A percentile compares a stretch with the other conserved stretches of the same genome.
phyloP scores from a whole-genome alignment of 2,329 filamentous ascomycete species.

The Periconia sp. region DNA sequence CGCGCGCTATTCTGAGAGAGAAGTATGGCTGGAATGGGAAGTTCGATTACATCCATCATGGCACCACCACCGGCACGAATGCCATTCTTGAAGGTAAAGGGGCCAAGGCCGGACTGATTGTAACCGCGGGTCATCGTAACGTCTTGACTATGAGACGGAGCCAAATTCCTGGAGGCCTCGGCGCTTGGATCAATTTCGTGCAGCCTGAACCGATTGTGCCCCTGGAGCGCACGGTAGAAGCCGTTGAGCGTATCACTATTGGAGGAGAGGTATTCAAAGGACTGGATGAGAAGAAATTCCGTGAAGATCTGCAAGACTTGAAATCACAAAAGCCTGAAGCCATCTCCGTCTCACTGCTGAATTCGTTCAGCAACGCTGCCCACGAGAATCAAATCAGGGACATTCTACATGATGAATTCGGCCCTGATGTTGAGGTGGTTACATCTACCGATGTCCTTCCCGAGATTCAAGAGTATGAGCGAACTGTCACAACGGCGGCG shows the following conservation, averaged over 20 bases:
- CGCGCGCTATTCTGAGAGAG: constrained; percentile 42
- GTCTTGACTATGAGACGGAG: constrained; percentile 50
- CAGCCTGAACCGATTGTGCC: constrained; percentile 54
- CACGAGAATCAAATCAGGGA: constrained; percentile 47
- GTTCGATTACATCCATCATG: constrained; percentile 54
- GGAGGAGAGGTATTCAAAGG: constrained; percentile 44
- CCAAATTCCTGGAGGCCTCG: constrained; percentile 55
- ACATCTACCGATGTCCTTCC: constrained; percentile 51
- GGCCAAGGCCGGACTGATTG: constrained; percentile 50
- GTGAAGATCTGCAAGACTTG: constrained; percentile 42
- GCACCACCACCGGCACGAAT: constrained; percentile 54
- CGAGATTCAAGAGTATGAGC: constrained; percentile 54
- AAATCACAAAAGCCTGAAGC: constrained; percentile 48
- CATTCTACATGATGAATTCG: constrained; percentile 48
- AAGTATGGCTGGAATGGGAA: constrained; percentile 47
- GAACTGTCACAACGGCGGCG: constrained; percentile 51
- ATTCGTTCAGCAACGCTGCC: constrained; percentile 49
- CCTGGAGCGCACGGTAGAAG: constrained; percentile 51
- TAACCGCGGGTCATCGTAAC: constrained; percentile 54
- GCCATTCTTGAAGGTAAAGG: constrained; percentile 55
- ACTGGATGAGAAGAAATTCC: constrained; percentile 45
- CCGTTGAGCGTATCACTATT: constrained; percentile 48
- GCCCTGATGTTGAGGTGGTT: constrained; percentile 46
- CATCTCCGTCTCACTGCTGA: constrained; percentile 51
- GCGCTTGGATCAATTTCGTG: constrained; percentile 53